These are phyloP conservation scores for Lecanoromycetidae sp. DNA, from an alignment of 2,329 filamentous ascomycete genomes.

Conservation along the genomic window DNA sequence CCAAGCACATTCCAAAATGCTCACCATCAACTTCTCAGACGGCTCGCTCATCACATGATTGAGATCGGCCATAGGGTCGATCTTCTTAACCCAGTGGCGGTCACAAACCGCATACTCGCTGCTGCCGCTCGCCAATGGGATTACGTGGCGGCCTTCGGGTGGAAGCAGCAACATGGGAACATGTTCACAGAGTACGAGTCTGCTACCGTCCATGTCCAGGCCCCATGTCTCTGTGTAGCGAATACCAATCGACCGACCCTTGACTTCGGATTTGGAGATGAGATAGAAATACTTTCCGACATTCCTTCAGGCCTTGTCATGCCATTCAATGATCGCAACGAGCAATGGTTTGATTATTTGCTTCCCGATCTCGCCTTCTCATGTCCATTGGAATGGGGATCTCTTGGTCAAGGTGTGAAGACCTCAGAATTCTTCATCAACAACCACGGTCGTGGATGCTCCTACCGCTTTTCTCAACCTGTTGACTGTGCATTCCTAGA, in stretches of 20 bases:
- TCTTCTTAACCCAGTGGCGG: not conserved
- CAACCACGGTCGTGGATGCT: not conserved
- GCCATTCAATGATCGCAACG: too few relatives aligned
- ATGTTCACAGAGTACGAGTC: too few relatives aligned
- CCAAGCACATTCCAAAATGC: not conserved
- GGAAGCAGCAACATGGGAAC: not conserved
- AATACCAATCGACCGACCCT: too few relatives aligned
- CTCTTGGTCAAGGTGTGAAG: not conserved
- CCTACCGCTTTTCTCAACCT: not conserved
- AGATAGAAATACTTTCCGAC: too few relatives aligned
- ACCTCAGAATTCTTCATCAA: not conserved
- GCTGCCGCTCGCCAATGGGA: not conserved
- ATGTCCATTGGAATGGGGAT: too few relatives aligned
- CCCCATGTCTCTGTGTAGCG: too few relatives aligned
- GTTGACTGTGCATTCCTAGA: not conserved
- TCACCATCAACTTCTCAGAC: not conserved
- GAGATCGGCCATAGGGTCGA: not conserved
- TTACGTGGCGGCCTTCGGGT: not conserved
- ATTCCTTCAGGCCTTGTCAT: too few relatives aligned
- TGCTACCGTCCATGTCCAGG: too few relatives aligned
- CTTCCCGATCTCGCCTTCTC: too few relatives aligned
- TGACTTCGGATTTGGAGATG: too few relatives aligned
- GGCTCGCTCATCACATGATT: not conserved
- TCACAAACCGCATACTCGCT: not conserved
- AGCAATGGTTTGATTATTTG: too few relatives aligned